These are phyloP conservation scores for Cubamyces sp. DNA, from an alignment of 768 basidiomycete genomes.

Conservation along the genomic window DNA sequence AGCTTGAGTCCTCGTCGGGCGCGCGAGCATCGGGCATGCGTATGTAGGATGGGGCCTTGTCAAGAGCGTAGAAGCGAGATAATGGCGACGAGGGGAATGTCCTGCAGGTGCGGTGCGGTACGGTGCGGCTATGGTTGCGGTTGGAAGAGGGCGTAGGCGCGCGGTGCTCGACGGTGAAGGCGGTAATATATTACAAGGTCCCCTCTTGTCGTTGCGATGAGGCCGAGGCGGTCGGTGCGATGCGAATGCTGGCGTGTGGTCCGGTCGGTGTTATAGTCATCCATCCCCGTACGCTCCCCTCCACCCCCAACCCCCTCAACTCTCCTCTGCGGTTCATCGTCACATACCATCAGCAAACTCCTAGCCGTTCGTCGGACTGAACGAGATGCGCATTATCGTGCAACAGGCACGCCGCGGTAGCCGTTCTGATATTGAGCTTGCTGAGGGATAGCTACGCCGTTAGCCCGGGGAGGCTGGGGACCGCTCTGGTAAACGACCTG, in stretches of 20 bases:
- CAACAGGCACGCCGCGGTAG: conserved; percentile 36
- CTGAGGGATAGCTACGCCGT: conserved; percentile 32
- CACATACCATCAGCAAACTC: neutral
- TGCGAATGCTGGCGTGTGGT: conserved; percentile 13
- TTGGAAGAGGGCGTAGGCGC: neutral
- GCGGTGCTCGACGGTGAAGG: conserved; percentile 11
- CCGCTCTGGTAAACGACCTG: conserved; percentile 39
- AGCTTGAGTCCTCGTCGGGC: conserved; percentile 15
- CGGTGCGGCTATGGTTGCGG: conserved; percentile 6
- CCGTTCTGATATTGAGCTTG: conserved; percentile 32
- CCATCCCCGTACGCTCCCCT: conserved; percentile 20
- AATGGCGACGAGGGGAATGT: conserved; percentile 4
- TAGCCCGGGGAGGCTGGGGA: conserved; percentile 31
- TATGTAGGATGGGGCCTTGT: neutral
- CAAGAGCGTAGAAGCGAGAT: neutral
- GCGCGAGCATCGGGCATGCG: conserved; percentile 2
- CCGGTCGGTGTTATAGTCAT: conserved; percentile 16
- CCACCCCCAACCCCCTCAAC: neutral
- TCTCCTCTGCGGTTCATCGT: neutral
- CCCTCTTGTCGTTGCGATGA: conserved; percentile 24
- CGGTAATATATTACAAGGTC: conserved; percentile 26
- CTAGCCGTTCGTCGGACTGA: neutral
- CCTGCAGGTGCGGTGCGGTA: conserved; percentile 5
- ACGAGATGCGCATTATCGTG: conserved; percentile 25
- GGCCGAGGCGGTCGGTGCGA: conserved; percentile 7